Evolutionary conservation across 345 rosid genomes (phyloP), one percentile per base, ranked within the genome.

Genomic region (Clarkia xantiana): DNA sequence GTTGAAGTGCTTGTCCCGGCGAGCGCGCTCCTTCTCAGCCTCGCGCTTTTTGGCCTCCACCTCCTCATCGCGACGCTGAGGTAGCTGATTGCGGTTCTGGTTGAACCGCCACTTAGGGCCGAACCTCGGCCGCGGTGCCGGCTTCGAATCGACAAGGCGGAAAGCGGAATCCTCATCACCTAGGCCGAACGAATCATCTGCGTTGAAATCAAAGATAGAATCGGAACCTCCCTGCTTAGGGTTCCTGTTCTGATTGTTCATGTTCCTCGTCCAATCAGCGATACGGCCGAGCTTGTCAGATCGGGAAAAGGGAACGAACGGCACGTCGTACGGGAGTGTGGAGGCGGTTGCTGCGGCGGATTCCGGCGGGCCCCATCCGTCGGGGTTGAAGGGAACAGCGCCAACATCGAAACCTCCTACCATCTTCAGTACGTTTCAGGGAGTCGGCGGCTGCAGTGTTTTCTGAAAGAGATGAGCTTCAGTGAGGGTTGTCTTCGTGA

Each of bases 31-130:
- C 67, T 79, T 86, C 81, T 91, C 98, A 3, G 86, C 93, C 53
- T 91, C 96, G n/a, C 89, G 80, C 58, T 84, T 91, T 22, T 65
- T 55, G 1, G 93, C 85, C 67, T 86, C 96, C 3, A 91, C 98
- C 58, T 91, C 98, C 69, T 91, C 96, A 12, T 91, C 98, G 0
- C 93, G 82, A 8, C 96, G 86, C 57, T 86, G 98, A 2, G 96
- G 98, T 1, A 90, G 86, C 67, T 91, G 96, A 1, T 69, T 62
- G 0, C 94, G 71, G 64, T 75, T 68, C 56, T 74, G 86, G 53
- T 86, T 76, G 62, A 77, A 81, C 19, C 98, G 75, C 93, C 96
- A 84, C 53, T 71, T 81, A 0, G 98, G 98, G n/a, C 94, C 94
- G 46, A 86, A 90, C 56, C 68, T 79, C 0, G 94, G 98, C 14